phyloP scores from a whole-genome alignment of 441 rosid species.

The Erodium trifolium region DNA sequence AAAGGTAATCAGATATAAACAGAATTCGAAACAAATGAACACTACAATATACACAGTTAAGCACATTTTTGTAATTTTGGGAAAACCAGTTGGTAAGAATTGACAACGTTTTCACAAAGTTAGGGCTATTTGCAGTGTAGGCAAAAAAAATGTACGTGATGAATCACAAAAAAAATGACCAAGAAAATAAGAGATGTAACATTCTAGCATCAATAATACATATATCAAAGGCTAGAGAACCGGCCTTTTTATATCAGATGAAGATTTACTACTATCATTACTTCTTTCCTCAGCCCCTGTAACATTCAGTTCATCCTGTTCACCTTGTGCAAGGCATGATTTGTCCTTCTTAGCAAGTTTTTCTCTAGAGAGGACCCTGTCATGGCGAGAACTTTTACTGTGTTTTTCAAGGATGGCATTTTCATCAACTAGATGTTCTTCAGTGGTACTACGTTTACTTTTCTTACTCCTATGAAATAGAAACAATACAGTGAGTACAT shows the following conservation, averaged over 20 bases:
- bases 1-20: background rate
- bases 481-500: constrained; percentile 7
- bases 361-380: constrained; percentile 1
- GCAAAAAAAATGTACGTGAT: background rate
- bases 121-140: background rate
- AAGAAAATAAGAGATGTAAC: background rate
- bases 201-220: background rate
- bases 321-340: constrained; percentile 20
- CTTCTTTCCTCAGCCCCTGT: constrained; percentile 25
- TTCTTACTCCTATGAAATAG: constrained; percentile 52
- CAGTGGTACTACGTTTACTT: constrained; percentile 36
- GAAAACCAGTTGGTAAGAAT: background rate
- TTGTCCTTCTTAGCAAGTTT: constrained; percentile 23
- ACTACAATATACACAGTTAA: background rate
- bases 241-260: constrained; percentile 26
- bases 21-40: background rate
- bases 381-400: constrained; percentile 22
- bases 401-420: constrained; percentile 21
- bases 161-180: background rate
- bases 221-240: constrained; percentile 10
- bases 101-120: background rate
- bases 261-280: constrained; percentile 18
- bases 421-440: constrained; percentile 27
- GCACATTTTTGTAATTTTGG: background rate
- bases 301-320: constrained; percentile 20